Evolutionary conservation across 768 basidiomycete species (phyloP), one percentile per base, ranked within the genome.

Genomic region (Paxillus ammoniavirescens): DNA sequence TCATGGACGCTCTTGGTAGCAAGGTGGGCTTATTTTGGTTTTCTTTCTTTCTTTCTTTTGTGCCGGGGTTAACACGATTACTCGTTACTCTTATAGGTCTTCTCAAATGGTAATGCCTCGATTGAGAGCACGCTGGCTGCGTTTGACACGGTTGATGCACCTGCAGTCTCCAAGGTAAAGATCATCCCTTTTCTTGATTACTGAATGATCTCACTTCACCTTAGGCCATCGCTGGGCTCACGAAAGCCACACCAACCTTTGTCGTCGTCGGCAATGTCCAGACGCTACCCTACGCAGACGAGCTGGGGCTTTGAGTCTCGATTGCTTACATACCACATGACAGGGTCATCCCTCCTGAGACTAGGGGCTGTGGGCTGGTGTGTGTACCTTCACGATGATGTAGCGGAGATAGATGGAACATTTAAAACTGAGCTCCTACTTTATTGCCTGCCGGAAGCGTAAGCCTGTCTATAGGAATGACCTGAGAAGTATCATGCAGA

Each of bases 191-290:
- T 10, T 51, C 15, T 13, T 5, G 2, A 13, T 28, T 17, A 28
- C 17, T 50, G 8, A 53, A 12, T n/a, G 40, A 13, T 44, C 38
- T 42, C 49, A 30, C 23, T 50, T 31, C 13, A 36, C 35, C 21
- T 26, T 42, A 51, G 91, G 81, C 84, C 47, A 80, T 84, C 42
- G 75, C 85, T 3, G 70, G 80, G 36, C 79, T 96, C 42, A 71
- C 90, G 65, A 81, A 84, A 68, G 71, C 77, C 61, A 90, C 92
- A 73, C 91, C 95, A 17, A 94, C 93, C 23, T 92, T 80, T 60
- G 92, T 98, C 38, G 88, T 86, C 10, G 79, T 98, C 46, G 97
- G 95, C 42, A 84, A 96, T 65, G 73, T 85, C 59, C 73, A 77
- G 61, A 65, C 80, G 30, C 79, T 98, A 45, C 96, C 97, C 13